Base-by-base conservation (phyloP, 495 filamentous ascomycete genomes). In the Rostrohypoxylon terebratum region DNA sequence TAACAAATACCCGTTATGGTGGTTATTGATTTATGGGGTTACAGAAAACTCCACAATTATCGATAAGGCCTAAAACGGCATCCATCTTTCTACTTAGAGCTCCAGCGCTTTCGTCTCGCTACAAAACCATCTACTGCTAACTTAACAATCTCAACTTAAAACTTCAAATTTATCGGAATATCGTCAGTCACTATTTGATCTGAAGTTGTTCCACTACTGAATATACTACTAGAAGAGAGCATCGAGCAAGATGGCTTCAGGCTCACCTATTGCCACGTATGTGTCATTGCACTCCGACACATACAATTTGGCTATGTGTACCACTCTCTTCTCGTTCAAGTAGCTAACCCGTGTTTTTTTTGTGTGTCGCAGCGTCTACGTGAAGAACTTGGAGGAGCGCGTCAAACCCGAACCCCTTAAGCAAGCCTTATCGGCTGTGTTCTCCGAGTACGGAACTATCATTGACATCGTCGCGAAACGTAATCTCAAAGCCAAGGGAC, bases 381-480 rank as follows among this genome's bases (percentile, higher is more conserved):
- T 97, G 77, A 92, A 90, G 71, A 97, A 98, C 79, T 89, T 99
- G 66, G 92, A 97, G 81, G 96, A 99, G 85, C 89, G 90, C 71
- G 90, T 97, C 79, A 97, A 97, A 77, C 84, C 92, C 60, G 90
- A 92, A 18, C 77, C 89, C 42, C 87, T 99, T 16, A 94, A 90
- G 72, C 87, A 90, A 71, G 87, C 93, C 0, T 85, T 98, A 21
- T 76, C 77, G 4, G 88, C 91, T 74, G 88, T 98, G 77, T 99
- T 99, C 83, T 88, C 88, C 50, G 93, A 97, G 77, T 98, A 94
- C 81, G 96, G 96, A 76, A 92, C 85, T 62, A 87, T 99, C 74
- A 82, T 98, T 74, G 96, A 99, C 66, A 89, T 99, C 65, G 88
- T 98, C 61, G 94, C 94, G 42, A 98, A 98, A 85, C 91, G 86